A percentile compares a stretch with the other conserved stretches of the same genome.
Evolutionary conservation across 306 rosid genomes (phyloP).

Genomic region (Arachis hypogaea): DNA sequence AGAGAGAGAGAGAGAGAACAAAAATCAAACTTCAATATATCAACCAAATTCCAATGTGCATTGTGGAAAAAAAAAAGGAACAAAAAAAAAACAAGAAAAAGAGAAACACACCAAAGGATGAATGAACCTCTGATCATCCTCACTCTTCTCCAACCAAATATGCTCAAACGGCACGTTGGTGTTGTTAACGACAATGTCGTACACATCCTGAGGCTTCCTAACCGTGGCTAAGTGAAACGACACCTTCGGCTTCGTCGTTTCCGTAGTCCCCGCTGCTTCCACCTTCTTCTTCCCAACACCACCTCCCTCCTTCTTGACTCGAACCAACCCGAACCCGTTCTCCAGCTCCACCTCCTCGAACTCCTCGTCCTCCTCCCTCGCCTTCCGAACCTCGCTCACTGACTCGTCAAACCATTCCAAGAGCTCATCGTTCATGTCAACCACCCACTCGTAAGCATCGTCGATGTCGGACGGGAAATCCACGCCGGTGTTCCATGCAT

Average conservation of each 20-base stretch:
- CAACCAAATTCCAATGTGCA: constrained; percentile 1
- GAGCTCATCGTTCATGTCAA: constrained; percentile 72
- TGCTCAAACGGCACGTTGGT: constrained; percentile 77
- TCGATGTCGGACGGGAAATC: constrained; percentile 67
- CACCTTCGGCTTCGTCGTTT: constrained; percentile 58
- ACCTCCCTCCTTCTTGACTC: constrained; percentile 50
- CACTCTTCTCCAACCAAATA: constrained; percentile 79
- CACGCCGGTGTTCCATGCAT: constrained; percentile 59
- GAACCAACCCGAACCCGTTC: constrained; percentile 63
- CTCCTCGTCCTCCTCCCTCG: constrained; percentile 52
- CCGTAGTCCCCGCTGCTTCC: constrained; percentile 21
- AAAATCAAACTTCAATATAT: background rate
- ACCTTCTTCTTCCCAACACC: background rate
- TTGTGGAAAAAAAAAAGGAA: background rate
- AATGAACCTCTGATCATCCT: constrained; percentile 70
- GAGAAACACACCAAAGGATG: constrained; percentile 79
- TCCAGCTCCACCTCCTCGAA: constrained; percentile 44
- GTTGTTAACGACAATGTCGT: constrained; percentile 65
- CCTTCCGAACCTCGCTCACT: constrained; percentile 58
- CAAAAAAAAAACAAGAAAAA: no score
- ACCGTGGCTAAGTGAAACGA: constrained; percentile 81
- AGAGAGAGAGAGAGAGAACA: no score
- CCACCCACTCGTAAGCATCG: constrained; percentile 87
- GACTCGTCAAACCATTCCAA: constrained; percentile 67
- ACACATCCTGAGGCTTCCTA: constrained; percentile 76